Evolutionary conservation across 495 filamentous ascomycete species (phyloP), one percentile per base, ranked within the genome.

Genomic region (Cercophora scortea): DNA sequence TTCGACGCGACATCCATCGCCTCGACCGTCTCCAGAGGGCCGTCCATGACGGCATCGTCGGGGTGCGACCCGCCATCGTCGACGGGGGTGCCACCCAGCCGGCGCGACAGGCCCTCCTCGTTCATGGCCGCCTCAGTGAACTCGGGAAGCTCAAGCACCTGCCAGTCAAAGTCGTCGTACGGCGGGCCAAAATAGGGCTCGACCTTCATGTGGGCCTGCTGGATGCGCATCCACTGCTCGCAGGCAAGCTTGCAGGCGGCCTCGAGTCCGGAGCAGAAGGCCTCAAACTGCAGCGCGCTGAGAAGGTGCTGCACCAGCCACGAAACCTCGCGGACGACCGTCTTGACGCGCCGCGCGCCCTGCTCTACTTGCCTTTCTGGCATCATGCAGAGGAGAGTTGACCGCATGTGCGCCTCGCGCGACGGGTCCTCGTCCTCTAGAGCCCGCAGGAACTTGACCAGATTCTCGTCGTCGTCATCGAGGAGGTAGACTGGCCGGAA

Each of bases 81-180:
- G 1, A 33, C 19, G 32, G 51, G 40, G 32, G 39, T 42, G 8
- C 40, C 32, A 18, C 25, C 15, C 33, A 10, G 17, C 18, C 40
- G 6, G 47, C 45, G 16, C 33, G 18, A 35, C 49, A 17, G 32
- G 32, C 12, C 45, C 4, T 49, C 35, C 9, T 53, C 53, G 11
- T 50, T 52, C 13, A 55, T 47, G 15, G 49, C 53, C 6, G 54
- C 54, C 38, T 59, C 57, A 32, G 57, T 57, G 15, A 69, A 64
- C 52, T 67, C 66, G n/a, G 62, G 59, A 42, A 69, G 53, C 53
- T 67, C 64, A 16, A 69, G 45, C 10, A 67, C 60, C 51, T 69
- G 66, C 66, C 66, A 69, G 49, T 69, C 66, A n/a, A 64, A 69
- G 49, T 69, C 66, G 49, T 69, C 66, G 41, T 67, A 69, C 0